A percentile compares a stretch with the other conserved stretches of the same genome.
Conservation (phyloP, 768 basidiomycete genomes). For the Suillus bovinus region DNA sequence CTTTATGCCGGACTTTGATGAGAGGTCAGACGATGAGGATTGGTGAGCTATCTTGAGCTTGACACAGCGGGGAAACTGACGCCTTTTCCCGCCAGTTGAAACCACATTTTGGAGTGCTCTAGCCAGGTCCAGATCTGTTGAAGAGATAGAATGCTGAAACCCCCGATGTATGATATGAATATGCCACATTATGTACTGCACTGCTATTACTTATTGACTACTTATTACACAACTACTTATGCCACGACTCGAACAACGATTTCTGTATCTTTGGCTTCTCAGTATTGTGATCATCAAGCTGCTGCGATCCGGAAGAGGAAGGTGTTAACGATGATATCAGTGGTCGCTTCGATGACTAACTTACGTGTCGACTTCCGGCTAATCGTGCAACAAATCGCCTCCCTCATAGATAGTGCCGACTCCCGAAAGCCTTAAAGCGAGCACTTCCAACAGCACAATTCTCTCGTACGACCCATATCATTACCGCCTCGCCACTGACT, state of each 20-base stretch:
- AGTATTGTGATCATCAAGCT: neutral
- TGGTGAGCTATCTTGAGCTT: no score
- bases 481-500: slow-evolving; percentile 11
- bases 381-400: slow-evolving; percentile 6
- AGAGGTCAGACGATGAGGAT: neutral
- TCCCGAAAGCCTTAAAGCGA: no score
- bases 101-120: no score
- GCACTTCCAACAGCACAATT: neutral
- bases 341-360: neutral
- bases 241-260: neutral
- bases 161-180: no score
- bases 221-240: no score
- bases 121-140: no score
- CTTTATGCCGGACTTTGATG: neutral
- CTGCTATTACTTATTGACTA: neutral
- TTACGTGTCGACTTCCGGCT: neutral
- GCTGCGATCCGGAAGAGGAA: neutral
- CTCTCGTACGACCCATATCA: slow-evolving; percentile 12
- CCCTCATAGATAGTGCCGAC: no score
- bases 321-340: neutral
- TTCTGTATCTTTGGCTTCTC: neutral
- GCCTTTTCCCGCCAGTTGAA: no score
- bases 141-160: no score
- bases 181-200: neutral
- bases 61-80: no score